Base-by-base conservation (phyloP, 352 stramenopile genomes). In the Pythium dissimile region DNA sequence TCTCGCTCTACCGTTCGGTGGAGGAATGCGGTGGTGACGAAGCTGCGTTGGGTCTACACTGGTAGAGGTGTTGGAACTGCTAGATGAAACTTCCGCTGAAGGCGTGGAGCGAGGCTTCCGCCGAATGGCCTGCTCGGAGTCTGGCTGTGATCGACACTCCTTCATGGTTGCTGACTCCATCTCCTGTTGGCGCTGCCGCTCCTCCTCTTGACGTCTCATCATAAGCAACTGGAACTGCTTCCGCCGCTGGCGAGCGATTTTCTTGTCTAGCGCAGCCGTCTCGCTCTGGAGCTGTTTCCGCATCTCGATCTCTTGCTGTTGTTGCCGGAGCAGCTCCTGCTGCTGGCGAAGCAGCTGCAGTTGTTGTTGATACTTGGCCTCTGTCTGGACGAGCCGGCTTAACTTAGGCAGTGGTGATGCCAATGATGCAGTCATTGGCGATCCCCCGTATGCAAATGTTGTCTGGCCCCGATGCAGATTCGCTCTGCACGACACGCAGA, bases 301-400 rank as follows among this genome's bases (percentile, higher is more conserved):
- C 9, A 57, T 61, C 30, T 69, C 48, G 0, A 88, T 67, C 42
- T 78, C 67, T 26, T 85, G 47, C 24, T 70, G 70, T 42, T 81
- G 78, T 18, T 72, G 69, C 0, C n/a, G 59, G 5, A 88, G 72
- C 23, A 77, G 31, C 28, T 76, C 65, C 45, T 81, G 73, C 35
- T 84, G 73, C 28, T 62, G 53, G 1, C 68, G 59, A 11, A 88
- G 56, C n/a, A 78, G 24, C 41, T 72, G 47, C 5, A 88, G 51
- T 49, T 88, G 78, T 18, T 75, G 66, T 21, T 84, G 69, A 37
- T 76, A 84, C 54, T 79, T 77, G 23, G 72, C 74, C 42, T 88
- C 73, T 2, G 69, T 75, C 48, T 82, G 77, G 41, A 84, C 67
- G 5, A 88, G 66, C 13, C 71, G 44, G 45, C 64, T 78, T 20